Evolutionary conservation across 2,329 filamentous ascomycete genomes (phyloP).

Genomic region (Macrophomina pseudophaseolina): DNA sequence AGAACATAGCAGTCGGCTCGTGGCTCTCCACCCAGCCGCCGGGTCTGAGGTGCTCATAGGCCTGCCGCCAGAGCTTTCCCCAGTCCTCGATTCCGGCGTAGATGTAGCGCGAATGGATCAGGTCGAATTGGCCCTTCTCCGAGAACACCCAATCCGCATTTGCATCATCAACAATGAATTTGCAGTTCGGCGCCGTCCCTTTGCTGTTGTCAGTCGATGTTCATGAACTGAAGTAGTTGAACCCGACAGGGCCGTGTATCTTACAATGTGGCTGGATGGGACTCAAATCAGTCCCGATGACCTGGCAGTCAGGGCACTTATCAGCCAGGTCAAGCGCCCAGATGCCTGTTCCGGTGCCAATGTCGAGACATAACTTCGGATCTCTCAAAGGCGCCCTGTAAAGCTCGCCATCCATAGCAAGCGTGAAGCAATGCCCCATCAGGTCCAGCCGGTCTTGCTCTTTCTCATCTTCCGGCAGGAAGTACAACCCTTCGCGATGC

Average conservation of each 20-base stretch:
- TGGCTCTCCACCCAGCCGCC: slow-evolving; percentile 60
- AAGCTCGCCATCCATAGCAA: slow-evolving; percentile 42
- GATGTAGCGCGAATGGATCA: slow-evolving; percentile 56
- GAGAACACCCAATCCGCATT: slow-evolving; percentile 62
- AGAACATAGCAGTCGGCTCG: slow-evolving; percentile 55
- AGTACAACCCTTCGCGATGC: slow-evolving; percentile 44
- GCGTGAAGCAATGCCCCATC: slow-evolving; percentile 44
- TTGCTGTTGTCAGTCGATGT: no score
- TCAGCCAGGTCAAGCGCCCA: slow-evolving; percentile 43
- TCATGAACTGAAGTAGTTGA: no score
- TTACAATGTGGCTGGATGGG: slow-evolving; percentile 31
- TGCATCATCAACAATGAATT: slow-evolving; percentile 43
- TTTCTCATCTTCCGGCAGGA: slow-evolving; percentile 42
- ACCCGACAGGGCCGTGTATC: background rate
- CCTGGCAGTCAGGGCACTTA: slow-evolving; percentile 38
- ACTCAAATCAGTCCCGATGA: slow-evolving; percentile 44
- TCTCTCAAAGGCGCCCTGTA: slow-evolving; percentile 39
- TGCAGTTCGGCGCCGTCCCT: slow-evolving; percentile 40
- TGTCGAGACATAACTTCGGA: slow-evolving; percentile 36
- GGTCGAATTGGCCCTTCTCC: slow-evolving; percentile 57
- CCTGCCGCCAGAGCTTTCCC: slow-evolving; percentile 52
- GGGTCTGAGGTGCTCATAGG: slow-evolving; percentile 48
- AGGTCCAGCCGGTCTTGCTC: slow-evolving; percentile 45
- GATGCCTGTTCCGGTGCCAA: slow-evolving; percentile 37
- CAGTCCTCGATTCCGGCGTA: slow-evolving; percentile 56